These are phyloP conservation scores for Penicillium taxi DNA, from an alignment of 495 filamentous ascomycete species.

Conservation along the genomic window DNA sequence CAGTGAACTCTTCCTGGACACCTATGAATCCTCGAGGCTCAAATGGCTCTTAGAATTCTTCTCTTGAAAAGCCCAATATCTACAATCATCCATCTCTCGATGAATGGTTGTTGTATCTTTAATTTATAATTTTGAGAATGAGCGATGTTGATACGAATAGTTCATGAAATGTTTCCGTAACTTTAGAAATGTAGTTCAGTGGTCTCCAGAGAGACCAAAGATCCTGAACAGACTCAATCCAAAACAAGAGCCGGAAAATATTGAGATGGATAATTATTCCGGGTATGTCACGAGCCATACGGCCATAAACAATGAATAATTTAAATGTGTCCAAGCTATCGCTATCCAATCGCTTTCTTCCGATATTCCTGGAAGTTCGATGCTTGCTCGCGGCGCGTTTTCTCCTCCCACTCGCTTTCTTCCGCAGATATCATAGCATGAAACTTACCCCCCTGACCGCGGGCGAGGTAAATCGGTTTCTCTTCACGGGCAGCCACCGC, in stretches of 20 bases:
- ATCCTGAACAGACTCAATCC: neutral
- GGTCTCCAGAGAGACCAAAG: no score
- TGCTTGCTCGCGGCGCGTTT: slow-evolving; percentile 20
- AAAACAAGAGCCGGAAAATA: neutral
- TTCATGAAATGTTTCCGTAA: no score
- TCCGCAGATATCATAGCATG: slow-evolving; percentile 51
- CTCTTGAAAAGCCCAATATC: no score
- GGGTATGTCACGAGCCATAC: slow-evolving; percentile 3
- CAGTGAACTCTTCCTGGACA: no score
- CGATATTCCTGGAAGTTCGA: slow-evolving; percentile 52
- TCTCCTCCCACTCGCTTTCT: slow-evolving; percentile 56
- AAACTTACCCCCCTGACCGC: slow-evolving; percentile 54
- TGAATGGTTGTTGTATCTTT: no score
- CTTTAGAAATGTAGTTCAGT: no score
- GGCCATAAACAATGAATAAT: neutral
- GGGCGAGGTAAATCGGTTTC: slow-evolving; percentile 51
- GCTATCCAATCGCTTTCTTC: slow-evolving; percentile 24
- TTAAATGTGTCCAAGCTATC: neutral
- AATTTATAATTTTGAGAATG: no score
- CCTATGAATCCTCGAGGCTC: no score
- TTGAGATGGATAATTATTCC: neutral
- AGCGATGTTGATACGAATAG: no score
- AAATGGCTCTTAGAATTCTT: no score
- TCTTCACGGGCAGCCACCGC: slow-evolving; percentile 58
- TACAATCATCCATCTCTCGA: no score